Evolutionary conservation across 805 yeast species (phyloP), one percentile per base, ranked within the genome.

Genomic region (Wickerhamomyces ciferrii): DNA sequence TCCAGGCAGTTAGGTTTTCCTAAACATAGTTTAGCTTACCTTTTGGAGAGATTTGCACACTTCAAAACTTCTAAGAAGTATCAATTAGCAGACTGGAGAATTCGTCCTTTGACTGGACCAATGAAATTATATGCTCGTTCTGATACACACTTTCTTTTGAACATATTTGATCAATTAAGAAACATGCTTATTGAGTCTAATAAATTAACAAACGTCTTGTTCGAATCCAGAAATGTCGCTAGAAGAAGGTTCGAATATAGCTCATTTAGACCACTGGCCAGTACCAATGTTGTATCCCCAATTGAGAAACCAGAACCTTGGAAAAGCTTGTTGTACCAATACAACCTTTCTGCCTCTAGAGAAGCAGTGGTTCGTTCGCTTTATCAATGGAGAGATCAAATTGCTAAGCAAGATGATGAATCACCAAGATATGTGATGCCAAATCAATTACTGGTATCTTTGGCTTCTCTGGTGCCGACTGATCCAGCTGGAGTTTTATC

Each of bases 11-110:
- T 94, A n/a, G 87, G 87, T 0, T 76, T 90, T 48, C 89, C 95
- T 6, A 84, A 82, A 57, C 84, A 84, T 58, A 84, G 97, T 42
- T 73, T 94, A 44, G 96, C 97, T 0, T 88, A 79, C 61, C 70
- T 94, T 42, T 71, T 94, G 44, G 96, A 92, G 58, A 74, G 74
- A 23, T 88, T 75, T 64, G 96, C 94, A 3, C 74, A 79, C 39
- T 94, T 94, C 65, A 81, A 80, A 52, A 90, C 99, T 0, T 87
- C 96, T 14, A 94, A 94, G 59, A 87, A 91, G 67, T 94, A 91
- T 67, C 99, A 94, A 67, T 69, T 91, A 50, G 96, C 98, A 1
- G 99, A 94, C 65, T 94, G 99, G 99, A 78, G 99, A 61, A 67
- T 84, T 7, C 75, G 99, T 53, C 99, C 99, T 0, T 68, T 94